These are phyloP conservation scores for Haplosporangium gracile DNA, from an alignment of 192 early-diverging fungal species.

Conservation along the genomic window DNA sequence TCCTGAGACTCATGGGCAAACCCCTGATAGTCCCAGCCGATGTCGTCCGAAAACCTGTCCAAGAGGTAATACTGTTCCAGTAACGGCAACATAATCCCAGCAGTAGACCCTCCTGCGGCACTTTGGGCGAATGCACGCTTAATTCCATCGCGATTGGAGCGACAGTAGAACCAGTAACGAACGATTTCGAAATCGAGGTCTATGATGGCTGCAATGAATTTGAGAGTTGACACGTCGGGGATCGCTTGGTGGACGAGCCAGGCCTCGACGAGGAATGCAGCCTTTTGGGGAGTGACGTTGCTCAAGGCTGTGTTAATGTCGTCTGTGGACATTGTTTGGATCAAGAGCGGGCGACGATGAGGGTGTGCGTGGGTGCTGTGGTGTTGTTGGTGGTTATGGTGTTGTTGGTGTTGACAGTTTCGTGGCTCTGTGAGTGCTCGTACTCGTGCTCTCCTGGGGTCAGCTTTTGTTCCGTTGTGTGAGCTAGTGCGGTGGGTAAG, in stretches of 20 bases:
- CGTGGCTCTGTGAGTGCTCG: too few species aligned
- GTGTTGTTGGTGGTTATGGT: background rate
- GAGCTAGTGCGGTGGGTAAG: too few species aligned
- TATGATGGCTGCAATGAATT: background rate
- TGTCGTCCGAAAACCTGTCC: conserved; percentile 12
- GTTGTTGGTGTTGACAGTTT: background rate
- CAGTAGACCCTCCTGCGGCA: background rate
- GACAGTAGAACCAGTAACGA: conserved; percentile 27
- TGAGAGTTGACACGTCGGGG: conserved; percentile 11
- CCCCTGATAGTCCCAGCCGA: background rate
- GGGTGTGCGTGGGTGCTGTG: background rate
- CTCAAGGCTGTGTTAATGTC: background rate
- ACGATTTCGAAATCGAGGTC: conserved; percentile 9
- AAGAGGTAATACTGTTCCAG: conserved; percentile 12
- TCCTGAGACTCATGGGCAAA: background rate
- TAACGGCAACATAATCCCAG: background rate
- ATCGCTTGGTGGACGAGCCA: conserved; percentile 15
- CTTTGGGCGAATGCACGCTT: conserved; percentile 2
- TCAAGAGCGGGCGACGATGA: background rate
- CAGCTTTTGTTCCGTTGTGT: too few species aligned
- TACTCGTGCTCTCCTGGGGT: too few species aligned
- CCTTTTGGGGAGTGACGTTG: background rate
- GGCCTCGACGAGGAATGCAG: background rate
- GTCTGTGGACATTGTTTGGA: background rate
- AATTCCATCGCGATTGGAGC: conserved; percentile 10